Percentiles rank a stretch among this genome's conserved stretches.
These are phyloP conservation scores for Cordyceps militaris DNA, from an alignment of 2,329 filamentous ascomycete species.

Conservation along the genomic window DNA sequence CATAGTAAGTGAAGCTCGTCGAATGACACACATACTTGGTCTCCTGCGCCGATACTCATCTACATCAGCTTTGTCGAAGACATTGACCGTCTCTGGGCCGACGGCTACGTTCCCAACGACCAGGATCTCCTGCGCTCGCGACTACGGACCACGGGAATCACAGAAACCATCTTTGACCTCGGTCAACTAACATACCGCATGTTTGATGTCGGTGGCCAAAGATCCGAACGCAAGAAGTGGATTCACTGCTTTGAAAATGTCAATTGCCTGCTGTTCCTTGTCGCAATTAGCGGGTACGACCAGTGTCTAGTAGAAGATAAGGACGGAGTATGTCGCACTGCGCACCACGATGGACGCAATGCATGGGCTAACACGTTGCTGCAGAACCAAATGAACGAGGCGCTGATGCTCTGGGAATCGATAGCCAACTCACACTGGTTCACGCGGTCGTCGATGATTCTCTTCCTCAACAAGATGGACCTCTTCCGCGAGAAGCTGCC, in stretches of 20 bases:
- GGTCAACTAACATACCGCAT: slow-evolving; percentile 91
- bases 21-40: too few relatives aligned
- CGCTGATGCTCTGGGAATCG: slow-evolving; percentile 79
- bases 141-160: slow-evolving; percentile 89
- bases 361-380: slow-evolving; percentile 15
- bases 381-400: slow-evolving; percentile 88
- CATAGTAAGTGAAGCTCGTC: slow-evolving; percentile 61
- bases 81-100: slow-evolving; percentile 66
- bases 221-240: slow-evolving; percentile 95
- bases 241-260: slow-evolving; percentile 96
- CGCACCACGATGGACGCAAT: background rate
- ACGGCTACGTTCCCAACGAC: slow-evolving; percentile 80
- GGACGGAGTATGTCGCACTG: slow-evolving; percentile 64
- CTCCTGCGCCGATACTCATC: slow-evolving; percentile 4
- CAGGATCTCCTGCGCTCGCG: slow-evolving; percentile 90
- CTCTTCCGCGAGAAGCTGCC: slow-evolving; percentile 72
- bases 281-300: slow-evolving; percentile 93
- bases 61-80: slow-evolving; percentile 69
- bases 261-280: slow-evolving; percentile 84
- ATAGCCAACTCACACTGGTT: slow-evolving; percentile 86
- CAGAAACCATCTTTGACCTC: slow-evolving; percentile 87
- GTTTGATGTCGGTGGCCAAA: slow-evolving; percentile 90
- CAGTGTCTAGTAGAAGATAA: slow-evolving; percentile 95
- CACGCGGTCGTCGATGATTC: slow-evolving; percentile 70
- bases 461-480: slow-evolving; percentile 86